Evolutionary conservation across 2,329 filamentous ascomycete species (phyloP), one percentile per base, ranked within the genome.

Genomic region (Albifimbria verrucaria): DNA sequence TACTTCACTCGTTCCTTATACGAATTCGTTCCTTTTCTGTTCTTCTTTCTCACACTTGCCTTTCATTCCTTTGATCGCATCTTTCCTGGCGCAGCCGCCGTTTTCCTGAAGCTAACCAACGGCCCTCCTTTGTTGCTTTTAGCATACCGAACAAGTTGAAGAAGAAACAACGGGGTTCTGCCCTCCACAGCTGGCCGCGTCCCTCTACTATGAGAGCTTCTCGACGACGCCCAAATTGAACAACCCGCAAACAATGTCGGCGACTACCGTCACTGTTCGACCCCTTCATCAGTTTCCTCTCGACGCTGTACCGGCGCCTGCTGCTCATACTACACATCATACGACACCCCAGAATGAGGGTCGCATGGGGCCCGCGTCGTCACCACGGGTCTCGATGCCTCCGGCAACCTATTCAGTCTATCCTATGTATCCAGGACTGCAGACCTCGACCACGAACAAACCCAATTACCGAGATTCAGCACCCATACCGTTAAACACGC

Each of bases 351-450:
- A 39, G 32, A 39, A 39, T 20, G 56, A 55, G 49, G 53, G 49
- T 7, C 55, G 12, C 15, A 39, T 4, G 32, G 18, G 32, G 32
- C 32, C 32, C 32, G 32, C 12, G 51, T 49, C 51, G 26, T 21
- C 46, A 12, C 15, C 50, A 20, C 55, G 52, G n/a, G 52, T 52
- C 18, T 50, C 50, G 26, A 55, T 53, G 24, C 55, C 59, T 42
- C 53, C 55, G 20, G 59, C 58, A 15, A 53, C 55, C 9, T 59
- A 60, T 20, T 55, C 63, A 18, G 45, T 57, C 39, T 66, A 68
- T 52, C 61, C 67, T 44, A 64, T 63, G 46, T 70, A 70, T 58
- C 59, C 67, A 7, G 68, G 65, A 24, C 58, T 68, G 22, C 67
- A 71, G 51, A 65, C 61, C 7, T 54, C 65, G 21, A 50, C 57